Evolutionary conservation across 768 basidiomycete species (phyloP).

Genomic region (Boletus bicolor): DNA sequence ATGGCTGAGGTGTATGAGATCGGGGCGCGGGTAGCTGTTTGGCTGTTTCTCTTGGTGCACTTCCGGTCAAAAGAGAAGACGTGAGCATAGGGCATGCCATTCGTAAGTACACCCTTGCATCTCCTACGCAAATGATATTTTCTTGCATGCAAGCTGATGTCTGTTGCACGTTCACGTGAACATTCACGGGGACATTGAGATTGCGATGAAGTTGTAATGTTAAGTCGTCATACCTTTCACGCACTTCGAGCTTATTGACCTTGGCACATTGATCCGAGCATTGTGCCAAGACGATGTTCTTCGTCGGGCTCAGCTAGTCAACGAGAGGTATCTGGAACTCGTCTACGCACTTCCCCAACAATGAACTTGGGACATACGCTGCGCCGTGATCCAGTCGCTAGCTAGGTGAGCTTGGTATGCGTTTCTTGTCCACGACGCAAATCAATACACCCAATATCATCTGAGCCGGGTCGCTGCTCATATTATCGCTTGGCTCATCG

Average conservation of each 20-base stretch:
- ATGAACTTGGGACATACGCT: background rate
- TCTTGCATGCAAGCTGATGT: conserved; percentile 20
- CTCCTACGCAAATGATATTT: conserved; percentile 41
- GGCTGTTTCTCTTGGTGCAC: conserved; percentile 17
- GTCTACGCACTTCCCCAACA: background rate
- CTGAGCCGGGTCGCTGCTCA: background rate
- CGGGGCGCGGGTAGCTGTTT: conserved; percentile 24
- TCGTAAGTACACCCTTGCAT: conserved; percentile 58
- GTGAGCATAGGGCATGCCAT: conserved; percentile 26
- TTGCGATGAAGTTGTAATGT: conserved; percentile 5
- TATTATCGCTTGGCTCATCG: background rate
- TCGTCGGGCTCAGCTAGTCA: background rate
- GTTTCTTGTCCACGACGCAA: background rate
- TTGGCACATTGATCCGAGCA: conserved; percentile 23
- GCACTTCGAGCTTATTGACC: conserved; percentile 19
- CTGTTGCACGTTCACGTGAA: background rate
- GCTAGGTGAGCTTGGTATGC: conserved; percentile 3
- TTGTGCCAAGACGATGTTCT: background rate
- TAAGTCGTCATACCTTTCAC: conserved; percentile 24
- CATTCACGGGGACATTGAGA: background rate
- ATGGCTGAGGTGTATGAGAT: conserved; percentile 41
- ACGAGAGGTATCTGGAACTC: background rate
- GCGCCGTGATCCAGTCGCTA: background rate
- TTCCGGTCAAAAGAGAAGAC: conserved; percentile 17
- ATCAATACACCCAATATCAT: background rate